A percentile compares a stretch with the other conserved stretches of the same genome.
phyloP scores from a whole-genome alignment of 345 rosid genomes.

The Eutrema japonicum region DNA sequence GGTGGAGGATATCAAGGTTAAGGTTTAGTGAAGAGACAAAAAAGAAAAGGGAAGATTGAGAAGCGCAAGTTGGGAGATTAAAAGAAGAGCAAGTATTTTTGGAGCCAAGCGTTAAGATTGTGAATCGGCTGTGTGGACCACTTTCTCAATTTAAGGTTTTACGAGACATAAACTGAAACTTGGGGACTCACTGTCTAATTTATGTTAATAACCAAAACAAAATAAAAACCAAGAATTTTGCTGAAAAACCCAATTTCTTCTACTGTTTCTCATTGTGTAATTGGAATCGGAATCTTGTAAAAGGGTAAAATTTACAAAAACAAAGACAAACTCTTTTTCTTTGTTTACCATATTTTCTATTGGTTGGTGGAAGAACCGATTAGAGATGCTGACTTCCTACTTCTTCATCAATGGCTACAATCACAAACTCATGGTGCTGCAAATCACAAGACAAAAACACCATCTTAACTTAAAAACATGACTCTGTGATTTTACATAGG shows the following conservation, averaged over 20 bases:
- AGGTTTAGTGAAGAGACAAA: slow-evolving; percentile 73
- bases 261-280: background rate
- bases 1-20: slow-evolving; percentile 70
- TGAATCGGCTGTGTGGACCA: slow-evolving; percentile 46
- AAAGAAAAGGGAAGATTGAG: slow-evolving; percentile 59
- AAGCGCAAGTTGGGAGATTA: slow-evolving; percentile 71
- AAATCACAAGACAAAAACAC: background rate
- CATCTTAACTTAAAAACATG: background rate
- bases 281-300: slow-evolving; percentile 18
- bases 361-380: slow-evolving; percentile 17
- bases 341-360: slow-evolving; percentile 14
- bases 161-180: background rate
- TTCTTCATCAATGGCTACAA: slow-evolving; percentile 20
- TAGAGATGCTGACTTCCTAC: slow-evolving; percentile 17
- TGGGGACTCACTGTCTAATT: background rate
- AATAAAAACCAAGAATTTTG: background rate
- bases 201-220: background rate
- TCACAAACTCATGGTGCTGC: slow-evolving; percentile 31
- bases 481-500: background rate
- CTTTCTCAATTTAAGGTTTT: background rate
- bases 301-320: slow-evolving; percentile 27
- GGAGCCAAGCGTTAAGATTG: slow-evolving; percentile 83
- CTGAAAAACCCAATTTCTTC: background rate
- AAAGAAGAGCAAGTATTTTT: slow-evolving; percentile 52
- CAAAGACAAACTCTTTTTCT: background rate